These are phyloP conservation scores for Fistulinella prunicolor DNA, from an alignment of 768 basidiomycete genomes.

Conservation along the genomic window DNA sequence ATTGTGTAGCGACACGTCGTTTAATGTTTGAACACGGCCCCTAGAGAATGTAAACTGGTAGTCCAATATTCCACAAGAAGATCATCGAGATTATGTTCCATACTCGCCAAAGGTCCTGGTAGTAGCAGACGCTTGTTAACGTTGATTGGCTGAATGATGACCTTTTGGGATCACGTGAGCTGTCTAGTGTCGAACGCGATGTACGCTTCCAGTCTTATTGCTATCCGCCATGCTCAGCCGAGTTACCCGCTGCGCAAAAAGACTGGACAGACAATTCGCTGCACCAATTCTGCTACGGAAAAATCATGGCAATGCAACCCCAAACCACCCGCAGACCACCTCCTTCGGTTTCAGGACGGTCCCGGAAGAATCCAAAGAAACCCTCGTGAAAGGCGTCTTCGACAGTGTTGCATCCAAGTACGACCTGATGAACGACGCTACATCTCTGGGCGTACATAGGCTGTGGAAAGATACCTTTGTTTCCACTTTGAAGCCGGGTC, in stretches of 20 bases:
- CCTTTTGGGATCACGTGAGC: background rate
- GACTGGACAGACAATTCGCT: slow-evolving; percentile 7
- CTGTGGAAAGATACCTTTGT: slow-evolving; percentile 96
- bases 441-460: slow-evolving; percentile 92
- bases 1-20: too few relatives aligned
- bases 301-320: slow-evolving; percentile 20
- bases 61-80: too few relatives aligned
- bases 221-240: slow-evolving; percentile 14
- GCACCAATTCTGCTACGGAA: slow-evolving; percentile 14
- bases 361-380: slow-evolving; percentile 83
- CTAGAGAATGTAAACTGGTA: too few relatives aligned
- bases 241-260: slow-evolving; percentile 16
- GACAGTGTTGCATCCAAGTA: slow-evolving; percentile 93
- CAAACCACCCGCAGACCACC: slow-evolving; percentile 43
- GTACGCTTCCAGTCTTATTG: background rate
- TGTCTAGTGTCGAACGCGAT: background rate
- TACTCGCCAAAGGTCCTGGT: background rate
- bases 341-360: slow-evolving; percentile 95
- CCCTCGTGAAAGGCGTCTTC: slow-evolving; percentile 89
- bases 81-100: background rate
- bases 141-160: too few relatives aligned
- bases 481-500: slow-evolving; percentile 69
- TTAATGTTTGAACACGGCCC: too few relatives aligned
- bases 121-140: background rate
- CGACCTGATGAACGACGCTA: slow-evolving; percentile 99